A percentile compares a stretch with the other conserved stretches of the same genome.
phyloP scores from a whole-genome alignment of 768 basidiomycete species.

The Suillus occidentalis region DNA sequence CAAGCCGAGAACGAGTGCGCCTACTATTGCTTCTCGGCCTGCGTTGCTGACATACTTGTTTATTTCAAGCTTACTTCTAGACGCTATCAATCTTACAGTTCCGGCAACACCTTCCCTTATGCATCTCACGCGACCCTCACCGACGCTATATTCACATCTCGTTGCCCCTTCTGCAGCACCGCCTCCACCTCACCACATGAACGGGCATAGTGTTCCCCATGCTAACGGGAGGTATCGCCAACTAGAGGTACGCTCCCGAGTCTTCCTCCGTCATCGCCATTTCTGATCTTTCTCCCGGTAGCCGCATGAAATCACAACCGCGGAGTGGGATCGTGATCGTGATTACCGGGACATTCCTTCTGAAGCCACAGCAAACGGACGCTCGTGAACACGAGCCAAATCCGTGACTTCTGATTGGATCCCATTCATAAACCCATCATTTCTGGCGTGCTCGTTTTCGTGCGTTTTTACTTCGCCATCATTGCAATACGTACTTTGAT shows the following conservation, averaged over 20 bases:
- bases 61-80: constrained; percentile 29
- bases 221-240: constrained; percentile 27
- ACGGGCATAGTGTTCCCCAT: constrained; percentile 26
- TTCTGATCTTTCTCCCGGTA: constrained; percentile 10
- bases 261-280: constrained; percentile 1
- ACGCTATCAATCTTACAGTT: constrained; percentile 33
- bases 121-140: constrained; percentile 31
- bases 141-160: constrained; percentile 18
- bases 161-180: not conserved
- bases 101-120: constrained; percentile 33
- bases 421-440: not conserved
- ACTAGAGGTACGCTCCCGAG: constrained; percentile 26
- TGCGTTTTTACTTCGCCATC: not conserved
- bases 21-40: not conserved
- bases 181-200: constrained; percentile 18
- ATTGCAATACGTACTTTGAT: not conserved
- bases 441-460: not conserved
- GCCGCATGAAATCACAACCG: constrained; percentile 22
- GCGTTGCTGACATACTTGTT: not conserved
- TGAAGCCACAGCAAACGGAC: constrained; percentile 25
- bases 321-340: constrained; percentile 8
- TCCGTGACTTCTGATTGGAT: too few relatives aligned
- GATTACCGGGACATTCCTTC: constrained; percentile 4
- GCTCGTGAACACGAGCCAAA: not conserved
- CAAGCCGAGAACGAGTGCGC: constrained; percentile 35